Percentiles rank a stretch among this genome's conserved stretches.
Evolutionary conservation across 129 eudicot species (phyloP).

Genomic region (Centrapalus pauciflorus): DNA sequence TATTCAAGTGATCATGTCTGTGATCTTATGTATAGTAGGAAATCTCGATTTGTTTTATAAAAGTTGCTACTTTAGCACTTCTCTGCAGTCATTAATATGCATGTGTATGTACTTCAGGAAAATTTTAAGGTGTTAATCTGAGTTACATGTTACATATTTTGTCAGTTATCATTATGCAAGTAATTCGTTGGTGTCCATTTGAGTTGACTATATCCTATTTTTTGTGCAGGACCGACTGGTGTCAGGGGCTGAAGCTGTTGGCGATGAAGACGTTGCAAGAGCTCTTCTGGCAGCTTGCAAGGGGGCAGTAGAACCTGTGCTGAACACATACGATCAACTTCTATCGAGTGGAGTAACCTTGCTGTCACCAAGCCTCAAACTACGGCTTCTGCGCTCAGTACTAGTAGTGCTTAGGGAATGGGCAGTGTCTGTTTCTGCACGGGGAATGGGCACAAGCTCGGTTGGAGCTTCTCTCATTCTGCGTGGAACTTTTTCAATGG

Average conservation of each 20-base stretch:
- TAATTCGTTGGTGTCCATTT: too few relatives aligned
- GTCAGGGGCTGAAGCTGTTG: constrained; percentile 75
- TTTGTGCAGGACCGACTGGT: constrained; percentile 57
- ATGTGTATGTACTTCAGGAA: background rate
- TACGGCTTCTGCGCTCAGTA: constrained; percentile 82
- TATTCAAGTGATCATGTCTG: background rate
- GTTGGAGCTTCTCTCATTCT: constrained; percentile 73
- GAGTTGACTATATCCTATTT: too few relatives aligned
- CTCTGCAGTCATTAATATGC: background rate
- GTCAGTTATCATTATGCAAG: too few relatives aligned
- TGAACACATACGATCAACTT: constrained; percentile 73
- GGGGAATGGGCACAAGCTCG: constrained; percentile 64
- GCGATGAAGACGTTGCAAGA: constrained; percentile 94
- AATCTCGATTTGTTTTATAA: background rate
- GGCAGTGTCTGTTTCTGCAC: constrained; percentile 70
- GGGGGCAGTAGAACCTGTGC: constrained; percentile 79
- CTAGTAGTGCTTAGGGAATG: constrained; percentile 81
- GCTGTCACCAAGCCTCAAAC: constrained; percentile 58
- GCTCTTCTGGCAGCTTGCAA: constrained; percentile 91
- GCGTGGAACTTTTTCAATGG: constrained; percentile 64
- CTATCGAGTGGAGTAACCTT: constrained; percentile 74
- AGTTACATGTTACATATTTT: too few relatives aligned
- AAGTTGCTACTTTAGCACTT: background rate
- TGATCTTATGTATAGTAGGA: background rate
- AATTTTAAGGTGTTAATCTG: background rate